phyloP scores from a whole-genome alignment of 257 asterid species.

The Salvia splendens region DNA sequence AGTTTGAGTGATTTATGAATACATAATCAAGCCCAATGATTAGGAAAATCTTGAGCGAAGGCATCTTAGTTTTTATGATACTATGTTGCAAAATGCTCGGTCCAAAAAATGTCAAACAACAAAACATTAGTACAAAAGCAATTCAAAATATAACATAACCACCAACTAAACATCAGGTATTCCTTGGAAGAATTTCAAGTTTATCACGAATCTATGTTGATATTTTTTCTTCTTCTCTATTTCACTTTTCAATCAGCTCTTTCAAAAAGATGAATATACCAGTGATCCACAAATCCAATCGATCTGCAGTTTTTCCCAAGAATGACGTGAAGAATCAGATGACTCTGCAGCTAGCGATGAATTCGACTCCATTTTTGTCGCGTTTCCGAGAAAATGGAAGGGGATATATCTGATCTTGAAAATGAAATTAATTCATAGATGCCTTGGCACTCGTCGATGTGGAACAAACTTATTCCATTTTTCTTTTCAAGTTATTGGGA shows the following conservation, averaged over 20 bases:
- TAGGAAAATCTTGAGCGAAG: too few species aligned
- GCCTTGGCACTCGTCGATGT: slow-evolving; percentile 35
- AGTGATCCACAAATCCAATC: not conserved
- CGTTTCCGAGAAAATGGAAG: not conserved
- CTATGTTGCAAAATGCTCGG: too few species aligned
- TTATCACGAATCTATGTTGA: too few species aligned
- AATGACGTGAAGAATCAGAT: slow-evolving; percentile 33
- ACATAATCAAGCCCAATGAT: too few species aligned
- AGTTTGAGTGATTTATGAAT: not conserved
- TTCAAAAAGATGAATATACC: not conserved
- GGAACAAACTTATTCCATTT: slow-evolving; percentile 37
- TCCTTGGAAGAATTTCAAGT: too few species aligned
- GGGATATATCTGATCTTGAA: slow-evolving; percentile 34
- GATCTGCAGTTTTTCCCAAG: not conserved
- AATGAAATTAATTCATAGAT: slow-evolving; percentile 30
- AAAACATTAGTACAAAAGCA: too few species aligned
- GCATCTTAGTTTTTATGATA: too few species aligned
- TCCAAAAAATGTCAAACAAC: too few species aligned
- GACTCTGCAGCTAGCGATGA: not conserved
- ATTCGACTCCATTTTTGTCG: slow-evolving; percentile 22
- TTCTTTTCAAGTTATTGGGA: slow-evolving; percentile 28
- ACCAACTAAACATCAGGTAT: too few species aligned
- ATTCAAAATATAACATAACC: too few species aligned
- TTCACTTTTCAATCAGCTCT: not conserved
- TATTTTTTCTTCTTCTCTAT: not conserved